Conservation (phyloP, 1,284 basidiomycete species). For the Cystobasidium pallidum region DNA sequence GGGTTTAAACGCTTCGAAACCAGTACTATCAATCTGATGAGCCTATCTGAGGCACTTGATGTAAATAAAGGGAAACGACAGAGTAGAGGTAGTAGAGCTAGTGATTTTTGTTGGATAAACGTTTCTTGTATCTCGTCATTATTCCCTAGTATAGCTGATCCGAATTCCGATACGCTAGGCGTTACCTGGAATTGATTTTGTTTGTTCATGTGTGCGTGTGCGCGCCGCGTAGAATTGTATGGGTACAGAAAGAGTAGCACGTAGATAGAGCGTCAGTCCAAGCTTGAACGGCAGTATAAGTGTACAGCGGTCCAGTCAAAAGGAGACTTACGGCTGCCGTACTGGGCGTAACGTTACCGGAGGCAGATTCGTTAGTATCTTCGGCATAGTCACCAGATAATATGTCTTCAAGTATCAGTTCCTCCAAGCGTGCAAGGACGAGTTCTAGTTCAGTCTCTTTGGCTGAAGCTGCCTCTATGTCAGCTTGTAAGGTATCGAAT, state of each 20-base stretch:
- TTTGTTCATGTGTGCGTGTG: not conserved
- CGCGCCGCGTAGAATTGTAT: too few species aligned
- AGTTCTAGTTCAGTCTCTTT: constrained; percentile 17
- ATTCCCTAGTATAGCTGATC: not conserved
- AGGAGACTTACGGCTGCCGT: not conserved
- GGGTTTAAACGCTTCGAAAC: constrained; percentile 9
- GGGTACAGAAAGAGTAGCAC: too few species aligned
- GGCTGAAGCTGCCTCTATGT: constrained; percentile 11
- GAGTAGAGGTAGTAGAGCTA: constrained; percentile 11
- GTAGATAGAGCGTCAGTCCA: too few species aligned
- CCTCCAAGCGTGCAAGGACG: constrained; percentile 19
- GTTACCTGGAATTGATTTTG: not conserved
- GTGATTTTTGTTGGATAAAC: constrained; percentile 24
- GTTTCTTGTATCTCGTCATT: constrained; percentile 8
- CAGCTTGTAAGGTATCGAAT: constrained; percentile 9
- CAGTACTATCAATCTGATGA: constrained; percentile 13
- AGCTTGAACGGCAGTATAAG: too few species aligned
- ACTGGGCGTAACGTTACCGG: constrained; percentile 9
- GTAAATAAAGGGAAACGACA: constrained; percentile 17
- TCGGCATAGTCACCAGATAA: constrained; percentile 10
- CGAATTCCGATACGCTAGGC: not conserved
- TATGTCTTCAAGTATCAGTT: constrained; percentile 26
- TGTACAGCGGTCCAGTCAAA: too few species aligned
- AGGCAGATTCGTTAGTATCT: not conserved
- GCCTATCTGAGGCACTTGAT: not conserved